phyloP scores from a whole-genome alignment of 2,329 filamentous ascomycete genomes.

The Botrytis squamosa region DNA sequence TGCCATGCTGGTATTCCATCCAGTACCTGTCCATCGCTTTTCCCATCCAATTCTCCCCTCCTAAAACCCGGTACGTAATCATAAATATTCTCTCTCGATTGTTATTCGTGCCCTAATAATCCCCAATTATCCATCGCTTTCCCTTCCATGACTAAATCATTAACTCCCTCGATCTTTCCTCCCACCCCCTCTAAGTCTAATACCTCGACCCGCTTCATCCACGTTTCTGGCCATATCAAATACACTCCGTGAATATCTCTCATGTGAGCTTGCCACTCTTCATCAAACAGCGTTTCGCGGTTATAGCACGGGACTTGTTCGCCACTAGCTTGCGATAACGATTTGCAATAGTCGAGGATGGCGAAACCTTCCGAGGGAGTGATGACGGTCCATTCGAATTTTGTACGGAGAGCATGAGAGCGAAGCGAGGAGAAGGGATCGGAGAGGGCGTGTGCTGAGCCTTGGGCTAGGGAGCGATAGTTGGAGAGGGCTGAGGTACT shows the following conservation, averaged over 20 bases:
- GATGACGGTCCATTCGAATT: constrained; percentile 36
- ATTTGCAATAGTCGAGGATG: constrained; percentile 35
- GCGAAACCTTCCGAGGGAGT: constrained; percentile 33
- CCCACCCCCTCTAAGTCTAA: constrained; percentile 36
- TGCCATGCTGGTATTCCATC: neutral
- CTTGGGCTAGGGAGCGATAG: neutral
- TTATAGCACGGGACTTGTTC: constrained; percentile 34
- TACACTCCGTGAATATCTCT: constrained; percentile 37
- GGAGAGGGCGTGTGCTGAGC: neutral
- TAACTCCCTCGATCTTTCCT: constrained; percentile 35
- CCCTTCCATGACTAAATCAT: constrained; percentile 36
- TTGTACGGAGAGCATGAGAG: constrained; percentile 33
- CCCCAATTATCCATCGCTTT: neutral
- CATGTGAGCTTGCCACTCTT: constrained; percentile 39
- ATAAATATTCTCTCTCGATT: neutral
- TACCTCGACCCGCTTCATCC: constrained; percentile 38
- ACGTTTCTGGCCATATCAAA: constrained; percentile 37
- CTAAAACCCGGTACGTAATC: neutral
- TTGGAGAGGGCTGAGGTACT: constrained; percentile 6
- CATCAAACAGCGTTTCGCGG: constrained; percentile 37
- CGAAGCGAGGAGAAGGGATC: constrained; percentile 33
- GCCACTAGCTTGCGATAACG: constrained; percentile 21
- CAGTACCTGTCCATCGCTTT: neutral
- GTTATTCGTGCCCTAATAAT: neutral
- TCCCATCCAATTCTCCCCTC: neutral